These are phyloP conservation scores for Clavispora phyllophila DNA, from an alignment of 805 yeast genomes.

Conservation along the genomic window DNA sequence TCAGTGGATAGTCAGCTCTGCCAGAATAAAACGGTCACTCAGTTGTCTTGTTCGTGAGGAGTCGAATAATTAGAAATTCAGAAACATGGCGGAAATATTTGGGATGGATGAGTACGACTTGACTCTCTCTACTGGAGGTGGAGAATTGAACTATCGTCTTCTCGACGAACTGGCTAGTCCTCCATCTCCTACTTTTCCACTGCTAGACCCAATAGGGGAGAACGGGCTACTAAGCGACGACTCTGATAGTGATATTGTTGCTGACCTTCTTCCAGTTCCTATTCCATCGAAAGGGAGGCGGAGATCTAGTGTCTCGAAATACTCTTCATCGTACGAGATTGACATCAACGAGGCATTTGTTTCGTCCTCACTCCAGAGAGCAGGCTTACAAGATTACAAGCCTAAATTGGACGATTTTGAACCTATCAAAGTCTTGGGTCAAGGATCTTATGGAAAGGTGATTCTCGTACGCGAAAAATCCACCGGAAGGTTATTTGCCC, in stretches of 20 bases:
- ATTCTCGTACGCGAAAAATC: slow-evolving; percentile 62
- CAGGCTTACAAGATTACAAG: slow-evolving; percentile 2
- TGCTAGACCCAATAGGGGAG: neutral
- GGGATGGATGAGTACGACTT: slow-evolving; percentile 32
- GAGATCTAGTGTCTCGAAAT: slow-evolving; percentile 15
- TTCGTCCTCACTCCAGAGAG: slow-evolving; percentile 17
- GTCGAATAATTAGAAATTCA: too few species aligned
- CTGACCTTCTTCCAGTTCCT: slow-evolving; percentile 13
- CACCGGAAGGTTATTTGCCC: slow-evolving; percentile 70
- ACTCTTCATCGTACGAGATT: slow-evolving; percentile 30
- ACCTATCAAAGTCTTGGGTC: slow-evolving; percentile 72
- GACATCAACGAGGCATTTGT: slow-evolving; percentile 29
- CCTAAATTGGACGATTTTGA: slow-evolving; percentile 52
- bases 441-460: slow-evolving; percentile 88
- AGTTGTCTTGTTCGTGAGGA: neutral
- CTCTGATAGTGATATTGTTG: slow-evolving; percentile 12
- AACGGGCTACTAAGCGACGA: neutral
- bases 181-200: slow-evolving; percentile 13
- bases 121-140: slow-evolving; percentile 8
- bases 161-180: slow-evolving; percentile 19
- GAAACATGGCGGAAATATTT: slow-evolving; percentile 32
- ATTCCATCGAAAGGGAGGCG: slow-evolving; percentile 10
- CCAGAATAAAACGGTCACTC: neutral
- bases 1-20: neutral
- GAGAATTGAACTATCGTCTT: slow-evolving; percentile 23